Percentiles rank a stretch among this genome's conserved stretches.
Conservation (phyloP, 352 stramenopile species). For the Thalassiosira mediterranea region DNA sequence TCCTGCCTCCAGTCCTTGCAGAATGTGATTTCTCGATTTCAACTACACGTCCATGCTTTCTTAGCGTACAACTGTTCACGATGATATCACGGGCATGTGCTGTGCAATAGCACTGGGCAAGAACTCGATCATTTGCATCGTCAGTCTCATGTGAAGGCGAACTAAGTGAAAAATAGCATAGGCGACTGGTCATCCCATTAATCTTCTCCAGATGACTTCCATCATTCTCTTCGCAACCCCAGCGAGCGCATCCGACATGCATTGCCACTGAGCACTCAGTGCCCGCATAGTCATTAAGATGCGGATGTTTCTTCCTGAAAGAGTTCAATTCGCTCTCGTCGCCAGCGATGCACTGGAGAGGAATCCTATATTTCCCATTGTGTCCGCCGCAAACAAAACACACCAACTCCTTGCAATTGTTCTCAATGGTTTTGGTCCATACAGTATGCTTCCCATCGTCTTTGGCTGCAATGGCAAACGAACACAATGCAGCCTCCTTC, state of each 20-base stretch:
- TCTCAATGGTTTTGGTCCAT: slow-evolving; percentile 20
- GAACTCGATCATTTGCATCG: slow-evolving; percentile 5
- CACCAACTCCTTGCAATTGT: slow-evolving; percentile 25
- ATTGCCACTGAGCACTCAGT: slow-evolving; percentile 44
- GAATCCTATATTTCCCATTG: slow-evolving; percentile 38
- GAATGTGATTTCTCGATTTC: too few species aligned
- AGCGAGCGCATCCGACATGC: slow-evolving; percentile 60
- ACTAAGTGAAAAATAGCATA: slow-evolving; percentile 45
- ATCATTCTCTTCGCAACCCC: slow-evolving; percentile 26
- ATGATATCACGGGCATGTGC: slow-evolving; percentile 39
- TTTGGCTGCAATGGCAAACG: slow-evolving; percentile 35
- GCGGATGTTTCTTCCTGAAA: slow-evolving; percentile 31
- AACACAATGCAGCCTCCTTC: slow-evolving; percentile 1
- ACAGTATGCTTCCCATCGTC: slow-evolving; percentile 2
- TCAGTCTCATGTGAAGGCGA: too few species aligned
- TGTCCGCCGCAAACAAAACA: slow-evolving; percentile 50
- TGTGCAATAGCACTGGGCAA: slow-evolving; percentile 41
- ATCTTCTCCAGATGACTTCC: slow-evolving; percentile 33
- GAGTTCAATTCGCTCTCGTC: slow-evolving; percentile 39
- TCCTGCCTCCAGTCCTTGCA: too few species aligned
- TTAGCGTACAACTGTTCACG: too few species aligned
- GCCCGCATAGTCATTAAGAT: not conserved
- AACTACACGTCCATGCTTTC: too few species aligned
- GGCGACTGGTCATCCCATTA: slow-evolving; percentile 7
- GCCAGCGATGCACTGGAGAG: slow-evolving; percentile 53